Evolutionary conservation across 345 rosid species (phyloP).

Genomic region (Linum tenue): DNA sequence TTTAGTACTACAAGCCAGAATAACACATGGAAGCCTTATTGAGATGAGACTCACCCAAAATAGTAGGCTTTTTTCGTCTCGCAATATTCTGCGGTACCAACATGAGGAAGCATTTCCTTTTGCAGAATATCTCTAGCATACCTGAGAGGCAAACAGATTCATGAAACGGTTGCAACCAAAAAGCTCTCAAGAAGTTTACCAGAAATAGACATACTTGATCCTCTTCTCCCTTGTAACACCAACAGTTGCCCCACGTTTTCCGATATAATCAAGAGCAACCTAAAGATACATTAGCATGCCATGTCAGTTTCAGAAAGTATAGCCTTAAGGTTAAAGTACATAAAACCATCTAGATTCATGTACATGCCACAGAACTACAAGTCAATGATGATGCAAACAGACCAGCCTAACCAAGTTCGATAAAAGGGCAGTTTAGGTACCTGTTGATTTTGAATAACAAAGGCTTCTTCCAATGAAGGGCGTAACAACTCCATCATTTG

Average conservation of each 20-base stretch:
- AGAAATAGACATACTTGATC: conserved; percentile 60
- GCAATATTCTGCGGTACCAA: conserved; percentile 82
- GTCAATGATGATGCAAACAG: neutral
- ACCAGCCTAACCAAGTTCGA: neutral
- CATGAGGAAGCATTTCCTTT: conserved; percentile 99
- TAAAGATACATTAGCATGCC: conserved; percentile 17
- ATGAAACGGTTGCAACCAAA: conserved; percentile 5
- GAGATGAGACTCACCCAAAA: conserved; percentile 56
- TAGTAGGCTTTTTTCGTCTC: conserved; percentile 97
- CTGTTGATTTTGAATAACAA: conserved; percentile 96
- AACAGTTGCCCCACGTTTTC: conserved; percentile 93
- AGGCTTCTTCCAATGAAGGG: conserved; percentile 95
- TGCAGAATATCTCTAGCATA: conserved; percentile 97
- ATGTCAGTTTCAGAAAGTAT: neutral
- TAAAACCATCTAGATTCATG: neutral
- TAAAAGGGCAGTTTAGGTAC: conserved; percentile 18
- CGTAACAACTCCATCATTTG: conserved; percentile 98
- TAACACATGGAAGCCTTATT: conserved; percentile 1
- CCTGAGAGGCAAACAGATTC: conserved; percentile 34
- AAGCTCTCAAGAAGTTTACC: conserved; percentile 18
- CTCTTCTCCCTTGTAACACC: conserved; percentile 94
- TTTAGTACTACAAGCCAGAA: conserved; percentile 8
- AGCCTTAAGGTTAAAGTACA: neutral
- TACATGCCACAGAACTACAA: neutral
- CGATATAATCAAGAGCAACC: conserved; percentile 98